phyloP scores from a whole-genome alignment of 2,329 filamentous ascomycete genomes.

The Diaporthe citri region DNA sequence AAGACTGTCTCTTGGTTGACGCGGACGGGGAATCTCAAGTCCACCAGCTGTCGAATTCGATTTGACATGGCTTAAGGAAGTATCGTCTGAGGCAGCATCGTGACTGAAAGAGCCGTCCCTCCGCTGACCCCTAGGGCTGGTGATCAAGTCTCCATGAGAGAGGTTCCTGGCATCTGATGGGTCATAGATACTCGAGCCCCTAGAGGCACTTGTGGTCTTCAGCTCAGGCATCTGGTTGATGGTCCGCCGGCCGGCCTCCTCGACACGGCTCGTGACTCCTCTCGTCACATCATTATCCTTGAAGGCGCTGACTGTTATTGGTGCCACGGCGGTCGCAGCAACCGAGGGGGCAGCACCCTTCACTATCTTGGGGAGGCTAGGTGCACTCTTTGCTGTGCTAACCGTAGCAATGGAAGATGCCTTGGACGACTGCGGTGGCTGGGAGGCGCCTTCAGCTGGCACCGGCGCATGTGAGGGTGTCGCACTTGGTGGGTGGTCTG shows the following conservation, averaged over 20 bases:
- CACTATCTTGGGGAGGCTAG: conserved; percentile 57
- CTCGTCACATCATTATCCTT: conserved; percentile 62
- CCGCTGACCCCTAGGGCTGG: conserved; percentile 47
- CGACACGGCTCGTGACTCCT: conserved; percentile 53
- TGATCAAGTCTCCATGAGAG: conserved; percentile 47
- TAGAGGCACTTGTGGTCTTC: conserved; percentile 49
- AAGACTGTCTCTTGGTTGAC: conserved; percentile 51
- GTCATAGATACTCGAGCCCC: conserved; percentile 57
- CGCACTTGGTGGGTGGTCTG: conserved; percentile 45
- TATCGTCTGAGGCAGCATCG: conserved; percentile 61
- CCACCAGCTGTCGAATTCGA: conserved; percentile 46
- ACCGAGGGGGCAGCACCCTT: conserved; percentile 57
- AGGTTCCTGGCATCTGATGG: conserved; percentile 45
- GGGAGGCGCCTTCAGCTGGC: conserved; percentile 54
- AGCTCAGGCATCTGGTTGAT: conserved; percentile 46
- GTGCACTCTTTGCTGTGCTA: conserved; percentile 57
- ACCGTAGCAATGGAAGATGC: conserved; percentile 62
- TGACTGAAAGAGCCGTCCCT: conserved; percentile 60
- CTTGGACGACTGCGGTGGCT: conserved; percentile 59
- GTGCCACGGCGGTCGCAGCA: conserved; percentile 60
- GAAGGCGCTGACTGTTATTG: conserved; percentile 63
- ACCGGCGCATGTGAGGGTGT: conserved; percentile 25
- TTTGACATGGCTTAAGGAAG: conserved; percentile 59
- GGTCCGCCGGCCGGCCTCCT: conserved; percentile 57
- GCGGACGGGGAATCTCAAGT: conserved; percentile 43